These are phyloP conservation scores for Trichoderma sp. DNA, from an alignment of 2,329 filamentous ascomycete species.

Conservation along the genomic window DNA sequence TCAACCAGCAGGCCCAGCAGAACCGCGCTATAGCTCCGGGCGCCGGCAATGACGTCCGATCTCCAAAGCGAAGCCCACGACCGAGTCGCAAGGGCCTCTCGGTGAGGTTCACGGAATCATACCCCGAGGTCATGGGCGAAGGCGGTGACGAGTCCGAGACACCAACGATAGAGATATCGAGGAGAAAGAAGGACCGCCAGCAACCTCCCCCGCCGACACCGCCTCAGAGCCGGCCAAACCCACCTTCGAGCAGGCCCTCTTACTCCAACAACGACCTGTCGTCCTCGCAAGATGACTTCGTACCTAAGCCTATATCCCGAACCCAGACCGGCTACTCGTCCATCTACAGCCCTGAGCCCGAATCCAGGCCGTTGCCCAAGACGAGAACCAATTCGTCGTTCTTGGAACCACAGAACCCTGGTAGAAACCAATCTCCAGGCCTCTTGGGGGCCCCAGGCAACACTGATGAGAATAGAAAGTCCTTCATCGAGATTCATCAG, in stretches of 20 bases:
- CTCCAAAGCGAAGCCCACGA: conserved; percentile 45
- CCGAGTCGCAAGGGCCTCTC: conserved; percentile 63
- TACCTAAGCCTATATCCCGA: conserved; percentile 53
- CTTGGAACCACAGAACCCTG: conserved; percentile 28
- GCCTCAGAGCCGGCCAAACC: conserved; percentile 23
- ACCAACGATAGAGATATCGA: conserved; percentile 69
- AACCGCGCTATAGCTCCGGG: conserved; percentile 42
- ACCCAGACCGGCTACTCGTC: conserved; percentile 56
- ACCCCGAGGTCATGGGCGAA: conserved; percentile 82
- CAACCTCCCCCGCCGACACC: conserved; percentile 35
- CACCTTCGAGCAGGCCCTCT: conserved; percentile 16
- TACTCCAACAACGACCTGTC: conserved; percentile 11
- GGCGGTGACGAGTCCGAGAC: conserved; percentile 83
- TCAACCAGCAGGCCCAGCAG: conserved; percentile 39
- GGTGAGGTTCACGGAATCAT: conserved; percentile 70
- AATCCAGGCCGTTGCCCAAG: conserved; percentile 8
- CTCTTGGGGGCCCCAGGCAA: conserved; percentile 42
- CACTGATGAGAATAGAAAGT: conserved; percentile 52
- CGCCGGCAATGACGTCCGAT: conserved; percentile 40
- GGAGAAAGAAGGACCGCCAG: conserved; percentile 46
- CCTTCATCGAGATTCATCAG: conserved; percentile 57
- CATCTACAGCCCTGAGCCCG: conserved; percentile 29
- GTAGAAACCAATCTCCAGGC: conserved; percentile 23
- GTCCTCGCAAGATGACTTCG: conserved; percentile 43
- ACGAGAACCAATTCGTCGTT: conserved; percentile 17